These are phyloP conservation scores for Draba incana DNA, from an alignment of 345 rosid species.

Conservation along the genomic window DNA sequence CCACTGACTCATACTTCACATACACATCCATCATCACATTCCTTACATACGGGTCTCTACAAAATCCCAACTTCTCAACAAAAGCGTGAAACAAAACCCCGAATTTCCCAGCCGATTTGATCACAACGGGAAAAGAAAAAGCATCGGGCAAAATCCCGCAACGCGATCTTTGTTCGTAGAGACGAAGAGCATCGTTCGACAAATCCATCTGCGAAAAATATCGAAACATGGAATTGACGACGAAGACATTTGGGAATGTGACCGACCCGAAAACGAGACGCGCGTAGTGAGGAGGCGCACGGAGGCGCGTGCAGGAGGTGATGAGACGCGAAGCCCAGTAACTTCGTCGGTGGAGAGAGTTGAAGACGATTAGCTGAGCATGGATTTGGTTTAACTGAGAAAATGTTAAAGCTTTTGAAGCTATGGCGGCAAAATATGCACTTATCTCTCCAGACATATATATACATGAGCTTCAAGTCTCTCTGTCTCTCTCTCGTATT, in stretches of 20 bases:
- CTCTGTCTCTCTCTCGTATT: not conserved
- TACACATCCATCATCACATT: slow-evolving; percentile 47
- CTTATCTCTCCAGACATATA: slow-evolving; percentile 35
- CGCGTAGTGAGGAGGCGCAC: slow-evolving; percentile 39
- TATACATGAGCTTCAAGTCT: not conserved
- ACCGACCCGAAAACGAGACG: slow-evolving; percentile 36
- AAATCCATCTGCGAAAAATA: slow-evolving; percentile 38
- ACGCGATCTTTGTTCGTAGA: slow-evolving; percentile 29
- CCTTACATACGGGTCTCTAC: slow-evolving; percentile 40
- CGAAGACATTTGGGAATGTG: slow-evolving; percentile 25
- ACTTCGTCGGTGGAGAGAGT: slow-evolving; percentile 42
- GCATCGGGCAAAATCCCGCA: slow-evolving; percentile 37
- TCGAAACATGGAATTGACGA: slow-evolving; percentile 36
- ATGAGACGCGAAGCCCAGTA: slow-evolving; percentile 42
- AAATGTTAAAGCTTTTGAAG: slow-evolving; percentile 18
- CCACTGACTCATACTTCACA: slow-evolving; percentile 37
- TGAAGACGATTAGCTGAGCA: slow-evolving; percentile 43
- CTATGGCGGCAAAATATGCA: slow-evolving; percentile 30
- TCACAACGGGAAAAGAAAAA: slow-evolving; percentile 43
- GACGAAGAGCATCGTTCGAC: slow-evolving; percentile 34
- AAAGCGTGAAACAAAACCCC: slow-evolving; percentile 44
- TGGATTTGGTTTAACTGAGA: slow-evolving; percentile 45
- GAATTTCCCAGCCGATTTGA: slow-evolving; percentile 43
- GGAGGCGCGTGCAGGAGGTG: slow-evolving; percentile 43
- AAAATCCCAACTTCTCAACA: slow-evolving; percentile 45